Base-by-base conservation (phyloP, 2,329 filamentous ascomycete genomes). In the Falciphora oryzae region DNA sequence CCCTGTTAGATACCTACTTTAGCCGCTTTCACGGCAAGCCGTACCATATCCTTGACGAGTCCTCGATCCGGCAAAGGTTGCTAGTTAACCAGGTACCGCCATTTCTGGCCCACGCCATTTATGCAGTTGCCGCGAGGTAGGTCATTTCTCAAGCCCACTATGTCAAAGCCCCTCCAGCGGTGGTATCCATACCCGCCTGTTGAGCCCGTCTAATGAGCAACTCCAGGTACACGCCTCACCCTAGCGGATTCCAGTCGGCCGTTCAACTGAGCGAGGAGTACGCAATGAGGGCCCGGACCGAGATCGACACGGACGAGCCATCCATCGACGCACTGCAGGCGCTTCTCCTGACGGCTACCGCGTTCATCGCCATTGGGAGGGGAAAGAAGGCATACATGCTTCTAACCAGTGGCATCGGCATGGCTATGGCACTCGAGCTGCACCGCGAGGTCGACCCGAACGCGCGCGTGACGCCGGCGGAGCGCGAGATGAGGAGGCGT, bases 321-420 rank as follows among this genome's bases (percentile, higher is more conserved):
- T 91, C 88, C 0, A 85, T 95, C 58, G 91, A 96, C 73, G 85
- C 85, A 44, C 76, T 96, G 11, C 91, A 96, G 73, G 84, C 91
- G 3, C 80, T 94, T 22, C 78, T 96, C 59, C 80, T 96, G 13
- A 83, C 96, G 2, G 86, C 89, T 0, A 86, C 89, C 72, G 88
- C 91, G 3, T 93, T 88, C 70, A 92, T 88, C 61, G 91, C 92
- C 50, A 82, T 87, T 35, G 92, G 92, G 31, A 88, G 89, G 71
- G 91, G 92, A 22, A 94, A 91, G 76, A 95, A 91, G 75, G 89
- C 91, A 1, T 95, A 93, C 69, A 96, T 96, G 92, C 81, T 93
- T 56, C 81, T 96, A 70, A 90, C 88, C 68, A 90, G 83, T 67
- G 90, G 89, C 13, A 87, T 92, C 61, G 91, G 89, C 59, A 96